Evolutionary conservation across 2,329 filamentous ascomycete genomes (phyloP), one percentile per base, ranked within the genome.

Genomic region (Cryphonectria japonica): DNA sequence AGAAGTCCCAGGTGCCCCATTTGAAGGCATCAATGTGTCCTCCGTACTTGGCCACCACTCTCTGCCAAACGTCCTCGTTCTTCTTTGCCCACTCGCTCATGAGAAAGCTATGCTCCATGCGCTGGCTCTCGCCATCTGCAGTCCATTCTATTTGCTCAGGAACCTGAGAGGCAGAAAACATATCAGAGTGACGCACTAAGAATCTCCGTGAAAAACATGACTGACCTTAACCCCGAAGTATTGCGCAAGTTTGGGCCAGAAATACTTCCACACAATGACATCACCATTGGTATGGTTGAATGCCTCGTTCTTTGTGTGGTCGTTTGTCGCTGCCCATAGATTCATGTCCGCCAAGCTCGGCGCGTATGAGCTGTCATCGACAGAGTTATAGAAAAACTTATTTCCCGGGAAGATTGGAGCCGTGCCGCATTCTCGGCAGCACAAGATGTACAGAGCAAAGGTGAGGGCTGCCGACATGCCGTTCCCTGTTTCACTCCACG

Each of bases 221-320:
- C 72, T 52, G 37, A 75, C 76, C 43, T 77, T 71, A 14, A 77
- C 60, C 6, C 74, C 76, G 1, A 77, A 75, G 65, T 78, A 76
- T 16, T 67, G 67, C 0, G 72, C 76, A 13, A 77, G 65, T 14
- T 75, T 74, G 2, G 70, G 70, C 72, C 73, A 78, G 7, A 78
- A 63, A 52, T 78, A 70, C 37, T 70, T 74, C 78, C 78, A 78
- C 13, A 77, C 75, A 41, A 78, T 75, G 3, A 73, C 67, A 66
- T 79, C 77, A 1, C 77, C 77, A 54, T 79, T 79, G 8, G 66
- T 73, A 39, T 77, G 75, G 54, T 77, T 78, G 70, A 79, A 78
- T 0, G 72, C 76, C 50, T 79, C 75, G 43, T 79, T 73, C 43
- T 75, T 74, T 16, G 73, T 73, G 32, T 76, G 72, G 7, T 74